phyloP scores from a whole-genome alignment of 192 early-diverging fungal genomes.

The Coemansia sp. region DNA sequence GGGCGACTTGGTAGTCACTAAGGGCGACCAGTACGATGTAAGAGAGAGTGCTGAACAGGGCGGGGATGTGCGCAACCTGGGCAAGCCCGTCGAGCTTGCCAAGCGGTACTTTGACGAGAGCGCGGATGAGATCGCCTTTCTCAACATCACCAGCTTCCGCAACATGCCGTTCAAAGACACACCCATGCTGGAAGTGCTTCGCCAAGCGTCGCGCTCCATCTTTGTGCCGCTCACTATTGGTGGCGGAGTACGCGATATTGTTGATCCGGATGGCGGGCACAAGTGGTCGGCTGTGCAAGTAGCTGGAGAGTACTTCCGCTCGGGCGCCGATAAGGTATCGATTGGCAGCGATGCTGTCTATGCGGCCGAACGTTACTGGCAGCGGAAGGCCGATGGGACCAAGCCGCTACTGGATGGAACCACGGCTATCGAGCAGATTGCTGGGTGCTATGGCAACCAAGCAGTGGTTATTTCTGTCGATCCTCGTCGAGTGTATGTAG shows the following conservation, averaged over 20 bases:
- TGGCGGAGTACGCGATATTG: constrained; percentile 93
- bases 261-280: constrained; percentile 74
- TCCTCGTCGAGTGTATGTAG: constrained; percentile 90
- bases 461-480: constrained; percentile 99
- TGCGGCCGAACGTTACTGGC: constrained; percentile 82
- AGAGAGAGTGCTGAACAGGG: constrained; percentile 61
- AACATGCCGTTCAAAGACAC: constrained; percentile 84
- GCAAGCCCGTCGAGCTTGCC: constrained; percentile 95
- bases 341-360: constrained; percentile 99
- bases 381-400: constrained; percentile 42
- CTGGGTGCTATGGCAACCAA: constrained; percentile 90
- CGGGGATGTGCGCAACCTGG: constrained; percentile 87
- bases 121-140: constrained; percentile 96
- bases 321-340: constrained; percentile 98
- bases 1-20: constrained; percentile 98
- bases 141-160: constrained; percentile 98
- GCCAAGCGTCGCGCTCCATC: constrained; percentile 79
- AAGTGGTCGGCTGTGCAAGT: constrained; percentile 88
- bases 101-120: constrained; percentile 90
- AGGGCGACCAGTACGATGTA: constrained; percentile 99
- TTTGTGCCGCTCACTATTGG: constrained; percentile 99
- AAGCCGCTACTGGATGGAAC: constrained; percentile 56
- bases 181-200: constrained; percentile 95
- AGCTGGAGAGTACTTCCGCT: constrained; percentile 98
- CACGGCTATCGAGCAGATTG: constrained; percentile 94